Conservation (phyloP, 768 basidiomycete genomes). For the Lyophyllum semitale region DNA sequence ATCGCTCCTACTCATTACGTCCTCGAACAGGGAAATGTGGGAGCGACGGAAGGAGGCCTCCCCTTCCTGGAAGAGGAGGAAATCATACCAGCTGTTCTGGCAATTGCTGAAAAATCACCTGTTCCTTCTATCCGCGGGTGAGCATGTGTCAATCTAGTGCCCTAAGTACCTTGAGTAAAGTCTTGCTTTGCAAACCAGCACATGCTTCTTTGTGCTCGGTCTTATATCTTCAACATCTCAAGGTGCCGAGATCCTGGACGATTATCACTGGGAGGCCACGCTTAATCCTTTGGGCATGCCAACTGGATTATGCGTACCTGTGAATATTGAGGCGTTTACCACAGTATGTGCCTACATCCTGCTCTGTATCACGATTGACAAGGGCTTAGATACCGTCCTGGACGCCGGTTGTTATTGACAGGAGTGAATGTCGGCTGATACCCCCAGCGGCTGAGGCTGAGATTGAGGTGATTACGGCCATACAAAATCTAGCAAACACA, state of each 20-base stretch:
- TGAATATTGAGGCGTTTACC: slow-evolving; percentile 79
- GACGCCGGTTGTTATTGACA: slow-evolving; percentile 42
- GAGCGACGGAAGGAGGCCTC: slow-evolving; percentile 87
- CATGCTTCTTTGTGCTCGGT: slow-evolving; percentile 94
- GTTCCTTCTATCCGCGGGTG: slow-evolving; percentile 94
- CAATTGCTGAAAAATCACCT: slow-evolving; percentile 87
- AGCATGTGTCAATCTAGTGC: slow-evolving; percentile 22
- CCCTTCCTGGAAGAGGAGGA: slow-evolving; percentile 95
- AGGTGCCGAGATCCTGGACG: slow-evolving; percentile 91
- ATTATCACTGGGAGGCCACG: slow-evolving; percentile 92
- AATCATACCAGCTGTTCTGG: slow-evolving; percentile 84
- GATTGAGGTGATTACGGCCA: slow-evolving; percentile 82
- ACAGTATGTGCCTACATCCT: slow-evolving; percentile 50
- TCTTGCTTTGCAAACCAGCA: slow-evolving; percentile 47
- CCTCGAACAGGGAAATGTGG: slow-evolving; percentile 81
- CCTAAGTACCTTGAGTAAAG: background rate
- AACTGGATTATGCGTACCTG: slow-evolving; percentile 89
- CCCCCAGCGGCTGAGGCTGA: slow-evolving; percentile 73
- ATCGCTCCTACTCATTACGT: background rate
- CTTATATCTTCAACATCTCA: slow-evolving; percentile 89
- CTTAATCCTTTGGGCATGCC: slow-evolving; percentile 82
- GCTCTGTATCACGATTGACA: background rate
- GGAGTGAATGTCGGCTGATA: slow-evolving; percentile 50
- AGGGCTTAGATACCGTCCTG: slow-evolving; percentile 70
- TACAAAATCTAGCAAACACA: slow-evolving; percentile 93